Evolutionary conservation across 2,329 filamentous ascomycete species (phyloP), one percentile per base, ranked within the genome.

Genomic region (Fusarium illudens): DNA sequence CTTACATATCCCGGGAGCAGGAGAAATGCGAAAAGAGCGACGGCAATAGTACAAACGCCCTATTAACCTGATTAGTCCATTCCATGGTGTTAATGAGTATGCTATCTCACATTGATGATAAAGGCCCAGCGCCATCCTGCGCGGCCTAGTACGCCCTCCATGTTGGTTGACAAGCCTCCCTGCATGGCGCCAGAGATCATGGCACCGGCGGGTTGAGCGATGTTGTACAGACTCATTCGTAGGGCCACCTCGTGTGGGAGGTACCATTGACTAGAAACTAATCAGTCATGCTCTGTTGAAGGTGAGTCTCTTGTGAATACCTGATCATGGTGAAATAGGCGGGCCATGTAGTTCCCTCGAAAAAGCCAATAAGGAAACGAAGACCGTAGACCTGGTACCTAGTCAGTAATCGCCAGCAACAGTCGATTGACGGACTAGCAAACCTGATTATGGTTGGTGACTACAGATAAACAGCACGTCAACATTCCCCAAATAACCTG

Each of bases 291-390:
- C 4, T 1, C 4, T 8, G 2, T 15, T 6, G 20, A 2, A 3
- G 37, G 20, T 4, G 4, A 49, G 12, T 2, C 4, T 9, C 20
- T 6, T n/a, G 29, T 2, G 22, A 3, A 4, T 53, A 56, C 61
- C 61, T 64, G 15, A 64, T 64, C 61, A 64, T 60, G 2, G 61
- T 64, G 33, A 60, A 60, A n/a, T 60, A 64, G 8, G 61, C 61
- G 4, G 61, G 61, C 61, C 61, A 64, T 0, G 61, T 42, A 9
- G 61, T 62, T 29, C 60, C 60, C 25, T 62, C 60, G 11, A 50
- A 62, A 8, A 62, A 62, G 8, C 60, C 60, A 19, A 62, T 53
- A 4, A 59, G 55, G n/a, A 62, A 62, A 3, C 60, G 60, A 46
- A 62, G 49, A 0, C 60, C 55, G n/a, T 62, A 62, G 5, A 58